Base-by-base conservation (phyloP, 2,329 filamentous ascomycete species). In the Fusarium abutilonis region DNA sequence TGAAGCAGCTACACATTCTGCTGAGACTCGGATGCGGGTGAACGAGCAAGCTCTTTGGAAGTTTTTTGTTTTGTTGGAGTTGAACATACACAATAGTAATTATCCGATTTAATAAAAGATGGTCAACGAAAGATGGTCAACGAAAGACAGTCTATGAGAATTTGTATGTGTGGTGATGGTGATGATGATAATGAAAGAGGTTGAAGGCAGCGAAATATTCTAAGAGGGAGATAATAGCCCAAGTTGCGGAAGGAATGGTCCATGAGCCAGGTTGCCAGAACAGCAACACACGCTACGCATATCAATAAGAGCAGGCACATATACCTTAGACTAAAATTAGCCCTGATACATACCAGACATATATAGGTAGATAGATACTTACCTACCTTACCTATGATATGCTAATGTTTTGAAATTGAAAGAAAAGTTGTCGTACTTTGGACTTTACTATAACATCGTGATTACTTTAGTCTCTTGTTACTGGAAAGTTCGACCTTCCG, bases 1-100 rank as follows among this genome's bases (percentile, higher is more conserved):
- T 53, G 51, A 73, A 71, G 58, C 73, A 76, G 9, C 29, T 32
- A 47, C 74, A 76, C 15, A 31, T 34, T 64, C 67, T 71, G 34
- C n/a, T 15, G 31, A 40, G 29, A 44, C 17, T 17, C n/a, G n/a
- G 29, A 44, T 21, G 26, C n/a, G n/a, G 40, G 29, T 10, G 40
- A 53, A 21, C 9, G 32, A 42, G 13, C 39, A 13, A 29, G n/a
- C 4, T 36, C 32, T 7, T 15, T 23, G 14, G 14, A 29, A 32
- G 41, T 15, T 32, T n/a, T n/a, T n/a, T n/a, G n/a, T n/a, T 31
- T 29, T 26, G 19, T 36, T 10, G 17, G 19, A 19, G 21, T 23
- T 36, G 21, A 19, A 21, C 21, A 49, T 47, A 38, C 14, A 35
- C 31, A 41, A 53, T 55, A 38, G 41, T 15, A 29, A 17, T 8